Conservation (phyloP, 176 grass and related monocot species). For the Urochloa ruziziensis region DNA sequence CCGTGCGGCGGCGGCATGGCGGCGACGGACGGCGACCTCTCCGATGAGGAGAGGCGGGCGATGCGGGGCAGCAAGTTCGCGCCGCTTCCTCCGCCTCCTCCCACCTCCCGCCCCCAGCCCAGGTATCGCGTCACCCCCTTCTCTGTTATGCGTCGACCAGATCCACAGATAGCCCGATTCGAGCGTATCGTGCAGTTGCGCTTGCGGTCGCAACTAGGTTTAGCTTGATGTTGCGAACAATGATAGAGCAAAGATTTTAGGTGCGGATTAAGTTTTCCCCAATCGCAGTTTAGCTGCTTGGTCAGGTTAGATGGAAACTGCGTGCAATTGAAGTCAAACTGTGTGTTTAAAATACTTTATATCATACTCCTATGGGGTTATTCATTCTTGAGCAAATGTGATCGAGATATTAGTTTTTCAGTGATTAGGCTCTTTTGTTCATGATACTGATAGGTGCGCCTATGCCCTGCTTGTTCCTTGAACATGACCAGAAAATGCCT, state of each 20-base stretch:
- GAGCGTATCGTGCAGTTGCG: not conserved
- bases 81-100: constrained; percentile 51
- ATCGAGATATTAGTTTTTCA: not conserved
- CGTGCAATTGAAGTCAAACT: not conserved
- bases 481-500: not conserved
- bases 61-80: constrained; percentile 94
- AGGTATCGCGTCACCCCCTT: constrained; percentile 36
- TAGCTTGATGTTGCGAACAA: not conserved
- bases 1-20: constrained; percentile 47
- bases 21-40: constrained; percentile 47
- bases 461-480: not conserved
- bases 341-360: not conserved
- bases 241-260: not conserved
- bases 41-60: constrained; percentile 76
- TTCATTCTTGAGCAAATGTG: not conserved
- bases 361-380: not conserved
- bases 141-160: not conserved
- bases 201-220: not conserved
- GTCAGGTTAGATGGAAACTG: not conserved
- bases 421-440: not conserved
- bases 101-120: constrained; percentile 33
- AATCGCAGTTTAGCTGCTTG: not conserved
- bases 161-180: not conserved
- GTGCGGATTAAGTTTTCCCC: not conserved
- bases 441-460: not conserved